phyloP scores from a whole-genome alignment of 2,329 filamentous ascomycete genomes.

The Neonectria neomacrospora region DNA sequence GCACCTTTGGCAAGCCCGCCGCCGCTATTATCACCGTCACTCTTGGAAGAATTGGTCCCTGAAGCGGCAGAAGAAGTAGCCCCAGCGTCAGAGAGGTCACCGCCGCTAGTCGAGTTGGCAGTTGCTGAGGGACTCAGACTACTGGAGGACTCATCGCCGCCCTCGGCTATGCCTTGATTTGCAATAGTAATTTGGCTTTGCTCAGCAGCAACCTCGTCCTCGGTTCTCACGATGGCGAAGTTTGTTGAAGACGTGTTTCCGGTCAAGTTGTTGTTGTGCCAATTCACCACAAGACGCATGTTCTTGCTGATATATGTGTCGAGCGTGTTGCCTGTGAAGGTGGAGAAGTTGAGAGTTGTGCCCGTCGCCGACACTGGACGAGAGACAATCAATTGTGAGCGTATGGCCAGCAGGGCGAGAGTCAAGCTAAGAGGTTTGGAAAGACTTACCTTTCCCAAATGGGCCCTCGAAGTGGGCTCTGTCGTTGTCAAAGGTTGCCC shows the following conservation, averaged over 20 bases:
- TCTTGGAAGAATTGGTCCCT: background rate
- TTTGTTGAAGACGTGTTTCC: background rate
- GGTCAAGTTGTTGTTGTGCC: background rate
- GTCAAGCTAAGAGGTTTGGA: background rate
- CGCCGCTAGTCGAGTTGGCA: background rate
- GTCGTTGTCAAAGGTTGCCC: background rate
- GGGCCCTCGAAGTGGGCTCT: background rate
- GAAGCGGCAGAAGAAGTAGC: background rate
- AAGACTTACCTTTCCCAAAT: background rate
- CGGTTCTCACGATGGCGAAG: background rate
- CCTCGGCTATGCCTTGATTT: background rate
- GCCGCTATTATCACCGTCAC: constrained; percentile 32
- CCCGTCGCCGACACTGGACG: background rate
- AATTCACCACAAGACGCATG: background rate
- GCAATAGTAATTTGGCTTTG: background rate
- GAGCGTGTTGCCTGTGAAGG: background rate
- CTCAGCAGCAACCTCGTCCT: background rate
- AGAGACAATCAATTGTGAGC: background rate
- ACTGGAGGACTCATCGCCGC: background rate
- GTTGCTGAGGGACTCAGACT: background rate
- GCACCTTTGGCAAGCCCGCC: constrained; percentile 54
- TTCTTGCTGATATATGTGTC: background rate
- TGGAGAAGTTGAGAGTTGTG: background rate
- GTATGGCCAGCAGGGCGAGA: background rate
- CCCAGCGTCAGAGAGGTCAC: background rate